Evolutionary conservation across 495 filamentous ascomycete genomes (phyloP), one percentile per base, ranked within the genome.

Genomic region (Podospora comata): DNA sequence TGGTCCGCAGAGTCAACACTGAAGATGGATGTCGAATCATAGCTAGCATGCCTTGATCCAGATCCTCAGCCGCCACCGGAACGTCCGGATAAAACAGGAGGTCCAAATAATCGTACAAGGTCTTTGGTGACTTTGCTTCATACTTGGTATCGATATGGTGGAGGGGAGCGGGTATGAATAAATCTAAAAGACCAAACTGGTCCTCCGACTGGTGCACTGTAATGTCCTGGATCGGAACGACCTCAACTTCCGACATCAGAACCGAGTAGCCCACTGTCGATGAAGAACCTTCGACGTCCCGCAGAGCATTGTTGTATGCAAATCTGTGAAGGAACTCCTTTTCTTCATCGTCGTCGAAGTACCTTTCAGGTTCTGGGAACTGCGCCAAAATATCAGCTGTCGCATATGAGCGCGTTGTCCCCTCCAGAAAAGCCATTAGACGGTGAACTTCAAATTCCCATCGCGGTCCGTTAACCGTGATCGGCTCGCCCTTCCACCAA

Each of bases 401-500:
- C 6, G 91, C 94, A 76, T 96, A 97, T n/a, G 89, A 86, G 56
- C 94, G 88, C 5, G 89, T 84, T 15, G 93, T 92, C 20, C 76
- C 79, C 69, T 96, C 91, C 39, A 97, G 82, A 72, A 97, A 96
- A 23, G 92, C 93, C 79, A 97, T 86, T n/a, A 97, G 72, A 27
- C 94, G 88, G 74, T 96, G 93, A 19, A 86, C 73, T 73, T 91
- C 89, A 26, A 83, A 78, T 19, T 79, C 60, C 65, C 89, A 80
- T 81, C 76, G 82, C n/a, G 88, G 82, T 44, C 85, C 85, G 13
- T 87, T 83, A 2, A 81, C 77, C 44, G 84, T 79, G 39, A 94
- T 90, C 0, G 81, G 68, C 11, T 85, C 82, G 5, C 93, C 94
- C 71, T 88, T 89, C 94, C 94, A 97, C 94, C 94, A 97, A 26